phyloP scores from a whole-genome alignment of 495 filamentous ascomycete genomes.

The Penicillium verhagenii region DNA sequence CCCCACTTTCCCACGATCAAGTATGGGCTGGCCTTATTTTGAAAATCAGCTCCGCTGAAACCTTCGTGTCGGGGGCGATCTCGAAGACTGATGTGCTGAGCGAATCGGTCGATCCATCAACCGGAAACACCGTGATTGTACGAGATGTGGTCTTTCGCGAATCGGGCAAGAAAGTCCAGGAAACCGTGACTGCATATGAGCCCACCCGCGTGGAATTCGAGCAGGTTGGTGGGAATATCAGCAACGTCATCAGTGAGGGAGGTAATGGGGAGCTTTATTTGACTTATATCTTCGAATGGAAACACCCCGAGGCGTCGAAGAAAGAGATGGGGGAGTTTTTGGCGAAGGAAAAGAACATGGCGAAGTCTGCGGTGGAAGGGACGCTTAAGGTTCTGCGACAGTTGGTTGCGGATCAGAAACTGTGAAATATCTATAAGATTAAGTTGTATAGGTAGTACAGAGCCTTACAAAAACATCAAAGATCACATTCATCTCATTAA shows the following conservation, averaged over 20 bases:
- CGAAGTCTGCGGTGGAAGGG: conserved; percentile 34
- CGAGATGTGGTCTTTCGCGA: conserved; percentile 30
- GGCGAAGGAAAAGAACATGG: conserved; percentile 30
- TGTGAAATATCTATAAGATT: neutral
- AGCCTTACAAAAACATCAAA: no score
- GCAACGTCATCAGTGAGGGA: conserved; percentile 52
- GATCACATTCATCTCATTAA: no score
- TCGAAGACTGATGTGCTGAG: conserved; percentile 35
- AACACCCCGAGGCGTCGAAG: conserved; percentile 33
- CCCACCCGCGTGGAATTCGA: conserved; percentile 32
- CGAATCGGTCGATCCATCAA: conserved; percentile 33
- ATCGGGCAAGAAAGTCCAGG: conserved; percentile 18
- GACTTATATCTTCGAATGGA: conserved; percentile 58
- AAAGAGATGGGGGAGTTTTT: conserved; percentile 29
- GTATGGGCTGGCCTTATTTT: conserved; percentile 52
- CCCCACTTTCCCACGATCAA: conserved; percentile 45
- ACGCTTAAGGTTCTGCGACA: conserved; percentile 34
- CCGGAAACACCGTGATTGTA: conserved; percentile 25
- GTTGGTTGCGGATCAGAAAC: conserved; percentile 25
- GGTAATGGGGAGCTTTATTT: conserved; percentile 43
- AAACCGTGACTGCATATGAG: conserved; percentile 27
- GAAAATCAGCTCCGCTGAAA: conserved; percentile 50
- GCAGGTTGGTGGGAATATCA: conserved; percentile 38
- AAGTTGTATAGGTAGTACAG: no score
- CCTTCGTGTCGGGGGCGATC: conserved; percentile 51